Evolutionary conservation across 768 basidiomycete genomes (phyloP).

Genomic region (Heimioporus sp.): DNA sequence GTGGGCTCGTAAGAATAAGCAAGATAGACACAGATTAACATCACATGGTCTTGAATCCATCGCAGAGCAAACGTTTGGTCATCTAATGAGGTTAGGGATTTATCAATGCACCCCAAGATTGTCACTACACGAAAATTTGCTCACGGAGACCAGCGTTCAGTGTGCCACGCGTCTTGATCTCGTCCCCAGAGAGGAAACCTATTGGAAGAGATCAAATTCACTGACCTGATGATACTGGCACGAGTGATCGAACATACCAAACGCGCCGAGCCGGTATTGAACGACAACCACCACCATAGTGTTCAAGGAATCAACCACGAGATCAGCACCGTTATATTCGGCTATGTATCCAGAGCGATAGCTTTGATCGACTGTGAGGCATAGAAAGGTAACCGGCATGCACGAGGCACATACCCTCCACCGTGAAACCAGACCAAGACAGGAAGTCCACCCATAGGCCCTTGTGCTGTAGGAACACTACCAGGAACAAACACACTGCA

Average conservation of each 20-base stretch:
- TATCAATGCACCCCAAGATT: neutral
- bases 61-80: conserved; percentile 35
- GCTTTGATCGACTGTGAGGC: conserved; percentile 7
- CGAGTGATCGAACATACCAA: conserved; percentile 19
- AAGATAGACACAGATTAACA: neutral
- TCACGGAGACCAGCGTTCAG: conserved; percentile 37
- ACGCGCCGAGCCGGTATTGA: conserved; percentile 36
- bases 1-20: neutral
- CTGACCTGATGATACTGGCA: neutral
- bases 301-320: conserved; percentile 24
- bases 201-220: neutral
- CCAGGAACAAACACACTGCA: conserved; percentile 14
- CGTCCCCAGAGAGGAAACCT: conserved; percentile 32
- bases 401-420: conserved; percentile 25
- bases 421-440: conserved; percentile 39
- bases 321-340: conserved; percentile 17
- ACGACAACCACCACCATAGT: conserved; percentile 27
- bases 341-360: conserved; percentile 22
- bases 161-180: conserved; percentile 29
- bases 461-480: neutral
- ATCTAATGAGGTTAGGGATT: conserved; percentile 15
- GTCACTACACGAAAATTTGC: neutral
- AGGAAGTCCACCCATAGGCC: conserved; percentile 19
- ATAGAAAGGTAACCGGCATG: too few species aligned
- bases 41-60: conserved; percentile 37